Base-by-base conservation (phyloP, 306 rosid genomes). In the Vicia sativa region DNA sequence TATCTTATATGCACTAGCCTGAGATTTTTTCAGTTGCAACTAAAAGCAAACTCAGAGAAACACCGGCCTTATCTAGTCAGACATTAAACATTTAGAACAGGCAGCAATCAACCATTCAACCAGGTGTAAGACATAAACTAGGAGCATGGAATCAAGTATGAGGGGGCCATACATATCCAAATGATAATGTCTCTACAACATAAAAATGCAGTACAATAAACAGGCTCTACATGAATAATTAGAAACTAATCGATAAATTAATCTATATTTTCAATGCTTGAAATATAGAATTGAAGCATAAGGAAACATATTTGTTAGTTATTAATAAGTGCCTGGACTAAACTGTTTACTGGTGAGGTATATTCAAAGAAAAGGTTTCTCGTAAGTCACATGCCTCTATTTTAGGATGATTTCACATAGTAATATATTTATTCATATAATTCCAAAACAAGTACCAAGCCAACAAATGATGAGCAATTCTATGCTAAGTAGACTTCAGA, bases 401-500 rank as follows among this genome's bases (percentile, higher is more conserved):
- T 31, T 31, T 31, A 31, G 37, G 8, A 31, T 31, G 37, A 31
- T 31, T 5, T 31, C 37, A 31, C 37, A 31, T 31, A 8, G 37
- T 31, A 31, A 31, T 31, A 1, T 31, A 31, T 31, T 31, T 31
- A 31, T 31, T 6, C 37, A 65, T 65, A 18, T 26, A 46, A 71
- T 11, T 65, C 25, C 12, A 13, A 60, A 52, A 53, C 71, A 68
- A 60, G 55, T 37, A 44, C 56, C 21, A 53, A 60, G 59, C 42
- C 35, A 50, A 37, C 25, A 54, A 53, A 53, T 15, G 60, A 70
- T 56, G 25, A 52, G 25, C 15, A 75, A 49, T 31, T 12, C 56
- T 68, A 23, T 61, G 50, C 59, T 35, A 39, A 41, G 63, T 61
- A 60, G 63, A 50, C 63, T 70, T 60, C 63, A 49, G 38, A 60